Evolutionary conservation across 805 yeast species (phyloP), one percentile per base, ranked within the genome.

Genomic region (Saccharomycopsis sp.): DNA sequence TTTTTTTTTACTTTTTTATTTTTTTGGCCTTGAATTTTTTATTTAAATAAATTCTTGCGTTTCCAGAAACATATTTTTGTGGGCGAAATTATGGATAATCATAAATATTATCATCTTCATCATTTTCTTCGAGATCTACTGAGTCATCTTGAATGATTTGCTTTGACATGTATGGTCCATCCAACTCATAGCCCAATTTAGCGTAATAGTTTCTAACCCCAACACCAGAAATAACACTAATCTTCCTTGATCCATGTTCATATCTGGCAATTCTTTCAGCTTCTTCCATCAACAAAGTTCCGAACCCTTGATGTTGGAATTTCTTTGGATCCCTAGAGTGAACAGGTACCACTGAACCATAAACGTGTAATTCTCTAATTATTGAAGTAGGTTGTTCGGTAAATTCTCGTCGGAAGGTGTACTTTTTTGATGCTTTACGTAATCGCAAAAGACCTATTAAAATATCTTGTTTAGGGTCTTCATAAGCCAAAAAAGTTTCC

Each of bases 231-330:
- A 93, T 93, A 44, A 93, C 98, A 60, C 95, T 79, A 29, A 93
- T 83, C 67, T 93, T 93, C 42, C 72, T 69, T 3, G 95, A 82
- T 0, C 96, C 95, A 61, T 93, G 98, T 61, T 93, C 98, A 57
- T 88, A 96, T 41, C 79, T 74, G 1, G 98, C 93, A 49, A 93
- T 93, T 53, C 96, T 75, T 57, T 87, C 97, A 2, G 98, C 98
- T 64, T 93, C 98, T 64, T 93, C 97, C 98, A 93, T 93, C 41
- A 93, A 66, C 56, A 93, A 70, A 4, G 98, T 90, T 52, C 98
- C 98, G 61, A 90, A 93, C 17, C 98, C 98, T 70, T 93, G 98
- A 68, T 93, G 98, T 67, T 93, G 98, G 70, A 93, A 93, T 64
- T 93, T 93, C 58, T 96, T 75, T 38, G 98, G 98, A 64, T 93